Base-by-base conservation (phyloP, 2,329 filamentous ascomycete species). In the Corynespora cassiicola region DNA sequence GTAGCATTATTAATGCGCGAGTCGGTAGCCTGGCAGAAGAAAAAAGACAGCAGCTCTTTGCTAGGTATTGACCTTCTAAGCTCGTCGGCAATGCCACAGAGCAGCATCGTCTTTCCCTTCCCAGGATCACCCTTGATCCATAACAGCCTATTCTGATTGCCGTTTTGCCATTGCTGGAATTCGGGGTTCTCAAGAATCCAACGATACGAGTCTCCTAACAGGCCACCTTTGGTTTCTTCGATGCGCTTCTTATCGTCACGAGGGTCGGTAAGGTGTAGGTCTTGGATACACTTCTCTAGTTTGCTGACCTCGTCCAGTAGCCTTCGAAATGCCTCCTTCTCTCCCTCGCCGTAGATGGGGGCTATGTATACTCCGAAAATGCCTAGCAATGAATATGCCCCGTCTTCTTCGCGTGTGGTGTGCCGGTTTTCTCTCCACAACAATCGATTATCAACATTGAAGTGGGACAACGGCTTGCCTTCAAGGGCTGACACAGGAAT, bases 11-110 rank as follows among this genome's bases (percentile, higher is more conserved):
- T 29, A 18, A 21, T n/a, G 0, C 47, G 30, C 1, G 38, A n/a
- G 23, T 74, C 50, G 7, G 65, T 65, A 12, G 56, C 54, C 45
- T 78, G 64, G 48, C 70, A 77, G 54, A 77, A 72, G 54, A 74
- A 74, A 39, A 54, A 71, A 1, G 38, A 24, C 10, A 50, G 16
- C 17, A 30, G 16, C 3, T 6, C 36, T 12, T 43, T 19, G 12
- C 16, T 27, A 10, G 32, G 16, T 42, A 37, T 14, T 15, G 24
- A 11, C n/a, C n/a, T n/a, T n/a, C 20, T 31, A 7, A 31, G 9
- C 29, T 31, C 20, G 14, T 12, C 12, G 16, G 20, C 6, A 7
- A 16, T 27, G 33, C 59, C 46, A 23, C 68, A 48, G 18, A 22
- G 14, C 42, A 47, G 11, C 39, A 18, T 39, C 40, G 46, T 60